Evolutionary conservation across 2,329 filamentous ascomycete species (phyloP).

Genomic region (Lasiodiplodia sp.): DNA sequence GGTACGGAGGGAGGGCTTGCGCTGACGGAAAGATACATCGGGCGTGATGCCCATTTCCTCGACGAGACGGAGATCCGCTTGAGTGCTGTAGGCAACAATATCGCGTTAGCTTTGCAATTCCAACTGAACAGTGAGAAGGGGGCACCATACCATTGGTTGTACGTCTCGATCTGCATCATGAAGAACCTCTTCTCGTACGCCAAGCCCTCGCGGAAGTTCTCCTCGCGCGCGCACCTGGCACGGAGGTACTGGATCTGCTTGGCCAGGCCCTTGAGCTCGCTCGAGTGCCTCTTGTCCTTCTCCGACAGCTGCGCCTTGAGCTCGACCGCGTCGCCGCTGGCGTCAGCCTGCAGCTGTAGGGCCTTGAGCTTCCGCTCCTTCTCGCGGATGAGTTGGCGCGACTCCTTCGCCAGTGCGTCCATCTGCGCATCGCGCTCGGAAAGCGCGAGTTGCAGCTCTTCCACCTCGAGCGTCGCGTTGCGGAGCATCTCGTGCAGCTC

Average conservation of each 20-base stretch:
- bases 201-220: constrained; percentile 78
- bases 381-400: constrained; percentile 33
- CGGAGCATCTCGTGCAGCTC: constrained; percentile 36
- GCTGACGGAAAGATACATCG: constrained; percentile 50
- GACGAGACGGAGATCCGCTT: constrained; percentile 86
- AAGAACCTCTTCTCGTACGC: constrained; percentile 89
- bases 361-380: constrained; percentile 19
- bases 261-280: constrained; percentile 80
- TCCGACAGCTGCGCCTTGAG: constrained; percentile 61
- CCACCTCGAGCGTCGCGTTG: constrained; percentile 35
- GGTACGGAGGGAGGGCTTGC: constrained; percentile 55
- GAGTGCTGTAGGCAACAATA: constrained; percentile 70
- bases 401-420: constrained; percentile 28
- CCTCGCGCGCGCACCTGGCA: constrained; percentile 80
- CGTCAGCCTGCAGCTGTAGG: constrained; percentile 40
- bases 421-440: constrained; percentile 34
- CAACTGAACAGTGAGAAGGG: constrained; percentile 34
- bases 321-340: constrained; percentile 40
- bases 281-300: constrained; percentile 73
- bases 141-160: constrained; percentile 83
- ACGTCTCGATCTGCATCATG: constrained; percentile 78
- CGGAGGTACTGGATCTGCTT: constrained; percentile 93
- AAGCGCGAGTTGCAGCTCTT: constrained; percentile 34
- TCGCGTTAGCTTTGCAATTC: not conserved
- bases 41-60: constrained; percentile 77